A percentile compares a stretch with the other conserved stretches of the same genome.
phyloP scores from a whole-genome alignment of 805 yeast genomes.

The Candida tibetensis region DNA sequence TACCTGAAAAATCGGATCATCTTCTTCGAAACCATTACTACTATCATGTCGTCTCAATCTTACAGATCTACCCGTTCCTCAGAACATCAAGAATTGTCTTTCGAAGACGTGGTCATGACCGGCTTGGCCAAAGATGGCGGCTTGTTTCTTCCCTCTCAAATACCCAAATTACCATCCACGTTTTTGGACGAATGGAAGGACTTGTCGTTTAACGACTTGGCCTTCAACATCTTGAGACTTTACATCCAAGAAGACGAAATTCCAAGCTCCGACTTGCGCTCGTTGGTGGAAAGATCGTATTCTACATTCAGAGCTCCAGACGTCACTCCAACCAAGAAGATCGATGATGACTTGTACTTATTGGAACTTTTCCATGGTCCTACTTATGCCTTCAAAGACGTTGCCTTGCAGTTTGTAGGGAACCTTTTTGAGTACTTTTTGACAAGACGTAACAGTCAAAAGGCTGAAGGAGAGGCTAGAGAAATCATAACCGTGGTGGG shows the following conservation, averaged over 20 bases:
- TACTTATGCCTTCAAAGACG: conserved; percentile 98
- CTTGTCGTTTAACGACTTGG: conserved; percentile 79
- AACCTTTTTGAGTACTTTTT: conserved; percentile 92
- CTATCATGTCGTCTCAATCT: conserved; percentile 49
- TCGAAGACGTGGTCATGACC: conserved; percentile 79
- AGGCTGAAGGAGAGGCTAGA: conserved; percentile 51
- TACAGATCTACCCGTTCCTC: conserved; percentile 81
- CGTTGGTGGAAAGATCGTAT: conserved; percentile 68
- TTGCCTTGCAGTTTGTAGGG: conserved; percentile 97
- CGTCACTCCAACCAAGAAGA: conserved; percentile 81
- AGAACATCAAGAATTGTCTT: conserved; percentile 50
- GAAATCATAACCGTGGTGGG: conserved; percentile 94
- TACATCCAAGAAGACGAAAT: conserved; percentile 76
- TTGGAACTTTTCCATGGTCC: conserved; percentile 98
- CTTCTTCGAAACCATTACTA: not conserved
- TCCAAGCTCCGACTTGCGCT: conserved; percentile 61
- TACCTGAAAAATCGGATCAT: not conserved
- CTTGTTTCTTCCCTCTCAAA: conserved; percentile 78
- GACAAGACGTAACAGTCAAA: conserved; percentile 62
- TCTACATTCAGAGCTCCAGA: conserved; percentile 84
- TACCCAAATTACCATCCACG: conserved; percentile 63
- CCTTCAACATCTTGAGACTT: conserved; percentile 78
- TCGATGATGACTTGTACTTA: conserved; percentile 62
- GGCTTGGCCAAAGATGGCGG: conserved; percentile 98
- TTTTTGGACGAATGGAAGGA: conserved; percentile 68